Evolutionary conservation across 179 eudicot genomes (phyloP), one percentile per base, ranked within the genome.

Genomic region (Sideroxylon spinosum): DNA sequence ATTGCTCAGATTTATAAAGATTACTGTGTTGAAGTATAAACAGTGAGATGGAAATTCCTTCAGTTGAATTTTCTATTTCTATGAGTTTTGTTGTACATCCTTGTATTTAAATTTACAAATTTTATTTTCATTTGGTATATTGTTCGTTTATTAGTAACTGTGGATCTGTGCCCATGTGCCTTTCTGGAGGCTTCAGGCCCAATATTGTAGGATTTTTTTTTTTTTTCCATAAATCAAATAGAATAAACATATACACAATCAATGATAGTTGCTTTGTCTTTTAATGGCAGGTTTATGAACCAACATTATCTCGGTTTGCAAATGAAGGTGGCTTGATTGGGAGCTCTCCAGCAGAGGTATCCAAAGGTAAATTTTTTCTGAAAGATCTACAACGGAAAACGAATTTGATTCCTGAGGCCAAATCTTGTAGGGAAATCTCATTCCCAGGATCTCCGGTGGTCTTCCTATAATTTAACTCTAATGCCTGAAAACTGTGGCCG

Each of bases 321-420:
- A 83, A 86, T 85, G 92, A 84, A 74, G 99, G 97, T 84, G 99
- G 99, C 73, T 74, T 92, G 85, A 83, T 83, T 66, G 98, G 94
- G 67, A 84, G 76, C 84, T 89, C 97, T 71, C 99, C 99, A 19
- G 91, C 89, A 67, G 97, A 92, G 84, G 88, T 90, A 80, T 88
- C 98, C 56, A 85, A 89, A 90, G 99, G 99, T 92, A 87, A 81
- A 52, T 52, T 6, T 29, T 76, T 16, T 32, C 57, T 46, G 26
- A 49, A 68, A 23, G 37, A 29, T 44, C 53, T 68, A 60, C 17
- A 49, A 61, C 26, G 0, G 62, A 75, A 63, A 48, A 46, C 19
- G 67, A 13, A n/a, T 44, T 28, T 50, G 29, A 29, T 25, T 26
- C 32, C 25, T 53, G 69, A n/a, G 79, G 57, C 28, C 63, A 16